A percentile compares a stretch with the other conserved stretches of the same genome.
Evolutionary conservation across 208 protist genomes (phyloP).

Genomic region (Angomonas deanei): DNA sequence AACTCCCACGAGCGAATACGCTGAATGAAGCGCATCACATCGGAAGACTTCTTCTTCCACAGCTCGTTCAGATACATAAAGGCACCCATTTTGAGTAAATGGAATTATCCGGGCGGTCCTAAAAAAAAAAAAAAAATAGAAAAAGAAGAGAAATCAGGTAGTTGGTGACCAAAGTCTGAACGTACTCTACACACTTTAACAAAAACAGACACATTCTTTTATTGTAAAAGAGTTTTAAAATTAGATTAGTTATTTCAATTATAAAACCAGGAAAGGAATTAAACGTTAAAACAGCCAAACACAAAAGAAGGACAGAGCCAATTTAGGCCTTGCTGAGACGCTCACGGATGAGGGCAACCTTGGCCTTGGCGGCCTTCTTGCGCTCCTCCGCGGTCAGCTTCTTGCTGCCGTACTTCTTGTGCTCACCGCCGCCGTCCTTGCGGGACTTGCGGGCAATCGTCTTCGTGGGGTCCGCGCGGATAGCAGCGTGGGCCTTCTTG

Average conservation of each 20-base stretch:
- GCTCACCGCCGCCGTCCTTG: conserved; percentile 29
- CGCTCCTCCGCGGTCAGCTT: conserved; percentile 45
- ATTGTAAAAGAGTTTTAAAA: not conserved
- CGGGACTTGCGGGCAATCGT: conserved; percentile 24
- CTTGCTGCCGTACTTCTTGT: conserved; percentile 49
- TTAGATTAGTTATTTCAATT: not conserved
- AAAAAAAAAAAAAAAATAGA: not conserved
- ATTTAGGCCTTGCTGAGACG: conserved; percentile 28
- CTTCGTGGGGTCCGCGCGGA: conserved; percentile 91
- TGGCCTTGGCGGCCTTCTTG: conserved; percentile 56
- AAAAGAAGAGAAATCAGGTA: not conserved
- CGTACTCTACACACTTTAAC: conserved; percentile 7
- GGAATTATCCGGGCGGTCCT: not conserved
- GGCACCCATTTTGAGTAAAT: conserved; percentile 93
- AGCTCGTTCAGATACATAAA: conserved; percentile 99
- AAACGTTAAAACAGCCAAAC: conserved; percentile 3
- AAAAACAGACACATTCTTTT: not conserved
- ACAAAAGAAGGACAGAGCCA: conserved; percentile 6
- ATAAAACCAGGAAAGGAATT: not conserved
- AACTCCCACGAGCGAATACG: conserved; percentile 99
- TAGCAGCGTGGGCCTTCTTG: conserved; percentile 90
- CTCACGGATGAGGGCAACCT: conserved; percentile 56
- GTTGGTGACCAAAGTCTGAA: not conserved
- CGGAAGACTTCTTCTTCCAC: conserved; percentile 99
- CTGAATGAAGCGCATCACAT: conserved; percentile 99